Base-by-base conservation (phyloP, 331 rosid genomes). In the Malus hybrid region DNA sequence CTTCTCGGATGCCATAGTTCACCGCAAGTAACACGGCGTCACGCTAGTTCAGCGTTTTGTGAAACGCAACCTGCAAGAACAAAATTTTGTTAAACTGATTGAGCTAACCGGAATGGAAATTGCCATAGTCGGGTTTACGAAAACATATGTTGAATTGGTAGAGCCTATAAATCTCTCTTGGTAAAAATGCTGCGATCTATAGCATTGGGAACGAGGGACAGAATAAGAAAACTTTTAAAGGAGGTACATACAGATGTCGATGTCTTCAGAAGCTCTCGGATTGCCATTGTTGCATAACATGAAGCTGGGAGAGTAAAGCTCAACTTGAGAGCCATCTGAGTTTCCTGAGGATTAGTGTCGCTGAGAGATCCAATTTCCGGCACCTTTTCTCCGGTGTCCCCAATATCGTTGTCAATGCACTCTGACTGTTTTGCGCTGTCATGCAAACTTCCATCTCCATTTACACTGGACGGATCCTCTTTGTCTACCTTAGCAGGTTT, bases 261-360 rank as follows among this genome's bases (percentile, higher is more conserved):
- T 30, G 97, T 89, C 89, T 95, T 95, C 75, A 95, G 86, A 79
- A 95, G 90, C 90, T 95, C 98, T 84, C 98, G 86, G 88, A 92
- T 88, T 68, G 98, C 98, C 97, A 92, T 90, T 20, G 99, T 95
- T 53, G 99, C 99, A 77, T 95, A 95, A 82, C 96, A 90, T 8
- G 99, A 95, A 63, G 99, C 56, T 24, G 99, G 97, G 72, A 95
- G 97, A 60, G 93, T 95, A 66, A 95, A 89, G 82, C 87, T 88
- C 79, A 95, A 75, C 84, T 92, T 90, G 67, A 95, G 91, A 81
- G 98, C 99, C 73, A 60, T 76, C 32, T 90, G 96, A 52, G 92
- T 67, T 68, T 85, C 88, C 80, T 86, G 90, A 55, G 86, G 78
- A 77, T 58, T 75, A 79, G 86, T 58, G 67, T 53, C 75, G 46